phyloP scores from a whole-genome alignment of 306 rosid species.

The Benincasa hispida region DNA sequence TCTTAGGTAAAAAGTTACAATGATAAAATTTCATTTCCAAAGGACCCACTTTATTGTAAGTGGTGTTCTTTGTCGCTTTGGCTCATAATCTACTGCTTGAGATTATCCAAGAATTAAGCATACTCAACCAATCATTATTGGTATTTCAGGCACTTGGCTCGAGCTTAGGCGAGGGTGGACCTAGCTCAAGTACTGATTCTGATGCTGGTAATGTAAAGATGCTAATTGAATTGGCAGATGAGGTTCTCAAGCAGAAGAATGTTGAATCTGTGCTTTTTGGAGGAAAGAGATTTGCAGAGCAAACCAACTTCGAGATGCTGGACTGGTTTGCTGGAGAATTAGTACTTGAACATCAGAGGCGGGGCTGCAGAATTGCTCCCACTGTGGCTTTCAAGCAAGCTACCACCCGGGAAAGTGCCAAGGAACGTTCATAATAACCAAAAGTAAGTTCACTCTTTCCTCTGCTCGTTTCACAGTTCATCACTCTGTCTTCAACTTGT shows the following conservation, averaged over 20 bases:
- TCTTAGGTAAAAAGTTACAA: not conserved
- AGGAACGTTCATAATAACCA: not conserved
- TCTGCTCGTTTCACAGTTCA: not conserved
- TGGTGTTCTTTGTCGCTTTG: not conserved
- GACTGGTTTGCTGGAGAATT: slow-evolving; percentile 99
- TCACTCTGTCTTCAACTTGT: not conserved
- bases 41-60: not conserved
- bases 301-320: slow-evolving; percentile 75
- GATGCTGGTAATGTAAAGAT: slow-evolving; percentile 61
- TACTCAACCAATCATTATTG: slow-evolving; percentile 1
- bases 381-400: slow-evolving; percentile 99
- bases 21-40: not conserved
- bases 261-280: slow-evolving; percentile 91
- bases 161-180: slow-evolving; percentile 67
- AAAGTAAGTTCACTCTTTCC: slow-evolving; percentile 8
- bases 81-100: not conserved
- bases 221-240: slow-evolving; percentile 68
- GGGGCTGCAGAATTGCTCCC: slow-evolving; percentile 99
- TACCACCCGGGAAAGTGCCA: slow-evolving; percentile 37
- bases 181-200: slow-evolving; percentile 68
- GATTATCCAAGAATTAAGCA: not conserved
- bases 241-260: slow-evolving; percentile 89
- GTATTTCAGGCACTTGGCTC: slow-evolving; percentile 72
- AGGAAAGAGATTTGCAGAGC: slow-evolving; percentile 74
- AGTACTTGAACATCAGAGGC: slow-evolving; percentile 95